Evolutionary conservation across 345 rosid species (phyloP).

Genomic region (Acer saccharum): DNA sequence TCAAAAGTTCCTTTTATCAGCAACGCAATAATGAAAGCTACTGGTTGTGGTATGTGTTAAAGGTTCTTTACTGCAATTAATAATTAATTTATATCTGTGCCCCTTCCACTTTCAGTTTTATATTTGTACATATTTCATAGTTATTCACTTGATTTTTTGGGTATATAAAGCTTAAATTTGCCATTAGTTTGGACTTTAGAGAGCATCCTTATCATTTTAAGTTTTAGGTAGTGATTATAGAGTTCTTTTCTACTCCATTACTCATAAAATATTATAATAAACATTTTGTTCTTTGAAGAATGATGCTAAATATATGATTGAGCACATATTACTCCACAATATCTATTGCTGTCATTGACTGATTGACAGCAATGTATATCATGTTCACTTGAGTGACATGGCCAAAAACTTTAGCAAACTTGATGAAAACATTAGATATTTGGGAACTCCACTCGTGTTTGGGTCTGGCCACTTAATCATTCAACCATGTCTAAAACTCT

Average conservation of each 20-base stretch:
- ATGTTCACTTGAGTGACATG: not conserved
- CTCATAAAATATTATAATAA: not conserved
- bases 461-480: not conserved
- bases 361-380: not conserved
- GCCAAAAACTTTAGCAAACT: not conserved
- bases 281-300: not conserved
- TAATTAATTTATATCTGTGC: conserved; percentile 7
- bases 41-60: conserved; percentile 59
- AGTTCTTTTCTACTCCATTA: not conserved
- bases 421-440: not conserved
- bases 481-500: not conserved
- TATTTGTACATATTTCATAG: not conserved
- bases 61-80: not conserved
- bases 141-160: not conserved
- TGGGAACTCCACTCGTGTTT: not conserved
- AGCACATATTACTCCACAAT: not conserved
- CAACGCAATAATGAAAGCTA: conserved; percentile 82
- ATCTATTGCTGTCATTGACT: not conserved
- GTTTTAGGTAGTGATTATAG: not conserved
- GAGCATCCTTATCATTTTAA: not conserved
- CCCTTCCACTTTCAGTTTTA: not conserved
- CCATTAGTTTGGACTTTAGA: not conserved
- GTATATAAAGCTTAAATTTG: conserved; percentile 6
- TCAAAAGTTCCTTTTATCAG: conserved; percentile 87
- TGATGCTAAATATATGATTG: not conserved